Evolutionary conservation across 208 protist species (phyloP).

Genomic region (Porcisia deanei): DNA sequence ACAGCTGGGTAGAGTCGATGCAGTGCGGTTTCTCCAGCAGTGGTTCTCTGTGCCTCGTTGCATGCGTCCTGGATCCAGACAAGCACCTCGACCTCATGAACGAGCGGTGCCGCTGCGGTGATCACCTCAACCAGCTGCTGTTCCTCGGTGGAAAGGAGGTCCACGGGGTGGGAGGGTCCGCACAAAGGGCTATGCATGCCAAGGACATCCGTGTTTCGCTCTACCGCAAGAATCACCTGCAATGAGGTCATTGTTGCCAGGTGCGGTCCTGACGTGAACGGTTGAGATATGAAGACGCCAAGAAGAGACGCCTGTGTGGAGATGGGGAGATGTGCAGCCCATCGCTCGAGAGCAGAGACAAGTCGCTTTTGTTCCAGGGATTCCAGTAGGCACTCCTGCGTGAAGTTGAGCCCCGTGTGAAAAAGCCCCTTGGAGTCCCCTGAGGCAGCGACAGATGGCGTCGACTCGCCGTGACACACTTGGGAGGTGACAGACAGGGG

Average conservation of each 20-base stretch:
- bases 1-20: conserved; percentile 23
- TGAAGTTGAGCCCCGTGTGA: background rate
- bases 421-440: background rate
- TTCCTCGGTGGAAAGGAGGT: conserved; percentile 62
- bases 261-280: background rate
- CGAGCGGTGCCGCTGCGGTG: conserved; percentile 50
- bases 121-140: conserved; percentile 72
- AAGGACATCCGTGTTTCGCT: conserved; percentile 38
- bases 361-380: conserved; percentile 85
- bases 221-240: conserved; percentile 50
- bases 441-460: background rate
- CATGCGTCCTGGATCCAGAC: conserved; percentile 28
- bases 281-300: conserved; percentile 59
- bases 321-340: conserved; percentile 50
- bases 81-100: conserved; percentile 46
- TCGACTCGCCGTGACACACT: background rate
- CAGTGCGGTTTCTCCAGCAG: background rate
- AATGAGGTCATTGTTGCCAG: conserved; percentile 18
- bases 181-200: conserved; percentile 68
- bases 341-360: conserved; percentile 44
- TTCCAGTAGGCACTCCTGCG: conserved; percentile 43
- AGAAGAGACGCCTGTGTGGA: conserved; percentile 41
- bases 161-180: conserved; percentile 53
- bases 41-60: background rate
- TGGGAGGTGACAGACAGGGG: background rate